Percentiles rank a stretch among this genome's conserved stretches.
Conservation (phyloP, 2,329 filamentous ascomycete genomes). For the Alternaria ventricosa region DNA sequence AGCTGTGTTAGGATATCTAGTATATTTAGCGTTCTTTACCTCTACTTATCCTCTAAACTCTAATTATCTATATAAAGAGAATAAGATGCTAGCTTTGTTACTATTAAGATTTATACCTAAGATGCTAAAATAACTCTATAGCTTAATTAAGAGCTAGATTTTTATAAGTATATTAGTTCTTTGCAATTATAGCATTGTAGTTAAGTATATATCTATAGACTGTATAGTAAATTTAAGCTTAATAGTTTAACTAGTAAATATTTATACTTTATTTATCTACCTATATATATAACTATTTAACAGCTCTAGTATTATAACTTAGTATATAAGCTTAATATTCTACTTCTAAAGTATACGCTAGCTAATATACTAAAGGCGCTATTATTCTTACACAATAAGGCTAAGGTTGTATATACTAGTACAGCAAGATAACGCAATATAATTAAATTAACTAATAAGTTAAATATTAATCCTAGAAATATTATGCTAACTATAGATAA, state of each 20-base stretch:
- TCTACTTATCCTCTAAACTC: conserved; percentile 23
- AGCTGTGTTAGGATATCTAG: conserved; percentile 33
- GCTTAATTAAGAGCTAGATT: conserved; percentile 29
- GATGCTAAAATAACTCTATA: conserved; percentile 16
- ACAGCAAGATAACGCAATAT: conserved; percentile 21
- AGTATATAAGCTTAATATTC: conserved; percentile 22
- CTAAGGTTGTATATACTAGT: conserved; percentile 57
- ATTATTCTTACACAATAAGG: conserved; percentile 53
- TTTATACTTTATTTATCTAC: conserved; percentile 33
- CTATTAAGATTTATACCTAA: conserved; percentile 30
- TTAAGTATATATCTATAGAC: conserved; percentile 28
- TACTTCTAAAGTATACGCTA: conserved; percentile 37
- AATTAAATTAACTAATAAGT: conserved; percentile 16
- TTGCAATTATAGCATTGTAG: conserved; percentile 29
- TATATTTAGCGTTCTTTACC: conserved; percentile 29
- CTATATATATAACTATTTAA: conserved; percentile 38
- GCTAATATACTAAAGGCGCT: conserved; percentile 50
- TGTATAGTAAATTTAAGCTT: conserved; percentile 29
- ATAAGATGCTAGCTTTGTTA: conserved; percentile 23
- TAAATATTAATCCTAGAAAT: conserved; percentile 55
- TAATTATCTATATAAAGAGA: conserved; percentile 22
- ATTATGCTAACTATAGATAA: conserved; percentile 51
- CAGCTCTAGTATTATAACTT: conserved; percentile 30
- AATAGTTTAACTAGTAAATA: conserved; percentile 28
- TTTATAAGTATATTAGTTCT: conserved; percentile 35